phyloP scores from a whole-genome alignment of 768 basidiomycete genomes.

The Pulveroboletus sp. region DNA sequence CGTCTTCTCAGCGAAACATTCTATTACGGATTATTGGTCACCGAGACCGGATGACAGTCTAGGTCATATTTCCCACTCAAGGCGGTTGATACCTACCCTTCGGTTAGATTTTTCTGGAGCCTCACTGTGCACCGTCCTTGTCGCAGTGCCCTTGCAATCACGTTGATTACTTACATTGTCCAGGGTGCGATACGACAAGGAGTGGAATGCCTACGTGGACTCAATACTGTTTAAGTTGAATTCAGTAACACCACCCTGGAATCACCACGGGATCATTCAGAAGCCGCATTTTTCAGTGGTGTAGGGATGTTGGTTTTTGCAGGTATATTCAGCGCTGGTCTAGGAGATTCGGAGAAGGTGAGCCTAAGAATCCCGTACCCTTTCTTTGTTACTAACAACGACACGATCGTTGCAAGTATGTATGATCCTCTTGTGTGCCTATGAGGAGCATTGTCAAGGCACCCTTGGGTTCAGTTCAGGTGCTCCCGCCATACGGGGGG shows the following conservation, averaged over 20 bases:
- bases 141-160: conserved; percentile 20
- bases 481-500: conserved; percentile 24
- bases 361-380: background rate
- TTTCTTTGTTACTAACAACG: conserved; percentile 2
- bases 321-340: conserved; percentile 22
- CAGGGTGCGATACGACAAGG: conserved; percentile 7
- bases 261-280: background rate
- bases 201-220: too few species aligned
- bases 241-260: background rate
- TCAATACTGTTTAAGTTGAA: too few species aligned
- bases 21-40: background rate
- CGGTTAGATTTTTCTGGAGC: conserved; percentile 25
- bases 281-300: background rate
- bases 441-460: conserved; percentile 9
- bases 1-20: conserved; percentile 22
- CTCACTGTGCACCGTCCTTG: conserved; percentile 25
- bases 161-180: conserved; percentile 22
- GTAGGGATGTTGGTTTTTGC: conserved; percentile 13
- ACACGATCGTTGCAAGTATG: conserved; percentile 21
- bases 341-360: conserved; percentile 26
- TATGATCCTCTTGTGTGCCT: conserved; percentile 4
- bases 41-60: background rate
- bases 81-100: conserved; percentile 23
- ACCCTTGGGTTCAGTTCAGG: conserved; percentile 21
- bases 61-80: conserved; percentile 10